These are phyloP conservation scores for Rubia peregrina DNA, from an alignment of 305 asterid genomes.

Conservation along the genomic window DNA sequence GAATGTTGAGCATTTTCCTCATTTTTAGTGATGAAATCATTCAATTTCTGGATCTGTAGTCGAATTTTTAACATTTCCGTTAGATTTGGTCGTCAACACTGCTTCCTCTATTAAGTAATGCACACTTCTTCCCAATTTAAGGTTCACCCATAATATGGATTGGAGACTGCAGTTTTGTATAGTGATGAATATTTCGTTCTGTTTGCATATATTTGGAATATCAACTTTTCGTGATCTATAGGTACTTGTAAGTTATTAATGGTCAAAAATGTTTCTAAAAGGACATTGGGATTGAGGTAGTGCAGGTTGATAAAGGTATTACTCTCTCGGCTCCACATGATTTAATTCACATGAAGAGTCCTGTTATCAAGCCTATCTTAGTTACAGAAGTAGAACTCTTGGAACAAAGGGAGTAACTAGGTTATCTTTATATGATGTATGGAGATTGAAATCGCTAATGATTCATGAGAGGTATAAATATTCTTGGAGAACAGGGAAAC, in stretches of 20 bases:
- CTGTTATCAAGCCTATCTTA: background rate
- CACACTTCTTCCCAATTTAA: background rate
- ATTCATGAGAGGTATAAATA: background rate
- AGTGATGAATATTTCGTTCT: background rate
- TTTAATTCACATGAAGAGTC: too few species aligned
- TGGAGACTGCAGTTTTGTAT: too few species aligned
- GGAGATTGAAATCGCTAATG: background rate
- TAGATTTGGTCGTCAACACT: background rate
- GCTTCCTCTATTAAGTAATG: background rate
- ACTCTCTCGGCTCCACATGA: background rate
- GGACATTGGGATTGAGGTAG: background rate
- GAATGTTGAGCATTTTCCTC: background rate
- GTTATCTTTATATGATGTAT: background rate
- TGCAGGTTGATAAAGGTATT: background rate
- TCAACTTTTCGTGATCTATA: background rate
- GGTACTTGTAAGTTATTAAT: background rate
- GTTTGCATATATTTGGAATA: background rate
- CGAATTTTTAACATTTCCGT: background rate
- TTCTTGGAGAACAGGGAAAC: background rate
- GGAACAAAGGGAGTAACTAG: background rate
- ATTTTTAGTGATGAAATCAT: background rate
- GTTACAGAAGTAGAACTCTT: background rate
- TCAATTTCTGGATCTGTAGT: background rate
- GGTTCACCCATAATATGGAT: background rate
- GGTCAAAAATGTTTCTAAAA: background rate